Evolutionary conservation across 345 rosid species (phyloP).

Genomic region (Eucalyptus virginea): DNA sequence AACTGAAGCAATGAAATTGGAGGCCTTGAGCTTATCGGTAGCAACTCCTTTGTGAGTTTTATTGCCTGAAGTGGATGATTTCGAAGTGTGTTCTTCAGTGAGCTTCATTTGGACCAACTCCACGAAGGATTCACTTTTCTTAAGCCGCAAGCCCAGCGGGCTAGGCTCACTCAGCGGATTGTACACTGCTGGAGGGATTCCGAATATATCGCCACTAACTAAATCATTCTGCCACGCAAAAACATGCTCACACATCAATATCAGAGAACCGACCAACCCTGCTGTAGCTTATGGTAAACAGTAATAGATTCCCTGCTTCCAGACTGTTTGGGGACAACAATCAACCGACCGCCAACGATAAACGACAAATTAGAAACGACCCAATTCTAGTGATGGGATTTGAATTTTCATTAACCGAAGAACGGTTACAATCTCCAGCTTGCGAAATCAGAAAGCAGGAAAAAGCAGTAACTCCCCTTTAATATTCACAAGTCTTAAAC

Average conservation of each 20-base stretch:
- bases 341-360: background rate
- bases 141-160: constrained; percentile 55
- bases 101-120: constrained; percentile 61
- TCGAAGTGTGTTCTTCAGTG: constrained; percentile 15
- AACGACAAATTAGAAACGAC: background rate
- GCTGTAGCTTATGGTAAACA: background rate
- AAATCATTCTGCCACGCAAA: background rate
- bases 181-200: background rate
- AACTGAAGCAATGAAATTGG: constrained; percentile 50
- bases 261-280: background rate
- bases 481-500: background rate
- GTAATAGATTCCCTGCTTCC: background rate
- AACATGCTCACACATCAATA: background rate
- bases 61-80: constrained; percentile 2
- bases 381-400: background rate
- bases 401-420: background rate
- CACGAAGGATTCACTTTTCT: constrained; percentile 53
- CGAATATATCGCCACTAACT: background rate
- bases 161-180: constrained; percentile 53
- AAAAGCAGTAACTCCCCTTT: background rate
- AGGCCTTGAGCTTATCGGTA: constrained; percentile 55
- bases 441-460: background rate
- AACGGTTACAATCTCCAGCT: background rate
- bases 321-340: background rate
- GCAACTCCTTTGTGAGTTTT: background rate